Percentiles rank a stretch among this genome's conserved stretches.
Evolutionary conservation across 768 basidiomycete species (phyloP).

Genomic region (Trametes cubensis): DNA sequence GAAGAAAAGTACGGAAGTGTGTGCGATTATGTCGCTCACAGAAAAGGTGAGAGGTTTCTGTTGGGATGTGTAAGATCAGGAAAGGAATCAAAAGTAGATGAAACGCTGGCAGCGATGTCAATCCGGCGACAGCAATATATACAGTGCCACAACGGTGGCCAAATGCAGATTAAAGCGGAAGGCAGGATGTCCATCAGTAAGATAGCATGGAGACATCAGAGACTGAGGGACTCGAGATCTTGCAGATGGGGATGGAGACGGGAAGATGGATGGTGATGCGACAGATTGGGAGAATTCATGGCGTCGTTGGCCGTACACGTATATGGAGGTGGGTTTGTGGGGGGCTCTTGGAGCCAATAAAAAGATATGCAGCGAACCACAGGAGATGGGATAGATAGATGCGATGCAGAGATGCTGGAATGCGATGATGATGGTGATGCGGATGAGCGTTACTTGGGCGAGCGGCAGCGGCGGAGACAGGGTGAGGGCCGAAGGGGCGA

Average conservation of each 20-base stretch:
- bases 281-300: constrained; percentile 9
- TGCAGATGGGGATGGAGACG: constrained; percentile 21
- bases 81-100: constrained; percentile 11
- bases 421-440: constrained; percentile 13
- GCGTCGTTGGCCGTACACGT: constrained; percentile 21
- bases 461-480: not conserved
- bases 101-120: constrained; percentile 8
- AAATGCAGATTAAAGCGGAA: constrained; percentile 9
- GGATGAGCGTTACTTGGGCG: constrained; percentile 5
- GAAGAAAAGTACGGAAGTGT: not conserved
- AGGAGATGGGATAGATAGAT: constrained; percentile 14
- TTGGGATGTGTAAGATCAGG: not conserved
- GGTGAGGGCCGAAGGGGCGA: constrained; percentile 28
- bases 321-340: constrained; percentile 1
- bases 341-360: constrained; percentile 23
- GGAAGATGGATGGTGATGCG: constrained; percentile 19
- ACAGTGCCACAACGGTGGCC: constrained; percentile 13
- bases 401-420: constrained; percentile 13
- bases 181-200: constrained; percentile 22
- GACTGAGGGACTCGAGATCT: constrained; percentile 3
- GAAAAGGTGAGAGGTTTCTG: not conserved
- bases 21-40: not conserved
- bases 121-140: constrained; percentile 18
- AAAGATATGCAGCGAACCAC: constrained; percentile 10
- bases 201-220: constrained; percentile 18